A percentile compares a stretch with the other conserved stretches of the same genome.
These are phyloP conservation scores for Phytophthora cryptogea DNA, from an alignment of 352 stramenopile genomes.

Conservation along the genomic window DNA sequence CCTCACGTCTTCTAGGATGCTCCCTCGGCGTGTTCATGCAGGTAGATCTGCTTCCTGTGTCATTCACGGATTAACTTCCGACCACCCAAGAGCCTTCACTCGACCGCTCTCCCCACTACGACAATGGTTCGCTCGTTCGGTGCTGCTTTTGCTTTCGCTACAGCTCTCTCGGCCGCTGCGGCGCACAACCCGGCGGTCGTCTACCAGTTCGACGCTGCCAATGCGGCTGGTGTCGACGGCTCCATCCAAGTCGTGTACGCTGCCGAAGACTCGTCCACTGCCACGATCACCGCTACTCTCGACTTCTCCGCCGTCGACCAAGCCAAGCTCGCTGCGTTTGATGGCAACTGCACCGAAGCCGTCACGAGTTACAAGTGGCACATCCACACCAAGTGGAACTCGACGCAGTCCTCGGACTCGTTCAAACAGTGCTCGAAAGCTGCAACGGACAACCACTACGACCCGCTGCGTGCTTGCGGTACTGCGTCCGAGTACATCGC, in stretches of 20 bases:
- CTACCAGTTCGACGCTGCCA: conserved; percentile 49
- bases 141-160: conserved; percentile 4
- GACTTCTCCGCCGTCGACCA: conserved; percentile 46
- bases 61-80: conserved; percentile 27
- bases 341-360: conserved; percentile 42
- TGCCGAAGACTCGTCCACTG: conserved; percentile 26
- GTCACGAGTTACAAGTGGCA: conserved; percentile 61
- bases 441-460: conserved; percentile 57
- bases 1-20: not conserved
- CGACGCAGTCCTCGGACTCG: conserved; percentile 33
- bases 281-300: conserved; percentile 44
- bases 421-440: conserved; percentile 50
- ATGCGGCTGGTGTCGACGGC: conserved; percentile 40
- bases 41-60: not conserved
- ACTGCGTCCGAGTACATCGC: conserved; percentile 50
- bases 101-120: not conserved
- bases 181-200: conserved; percentile 16
- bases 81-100: conserved; percentile 1
- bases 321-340: conserved; percentile 26
- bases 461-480: conserved; percentile 50
- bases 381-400: conserved; percentile 59
- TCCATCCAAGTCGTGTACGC: conserved; percentile 47
- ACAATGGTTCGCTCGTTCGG: conserved; percentile 12
- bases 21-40: not conserved
- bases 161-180: not conserved